phyloP scores from a whole-genome alignment of 345 rosid genomes.

The Dipteronia sinensis region DNA sequence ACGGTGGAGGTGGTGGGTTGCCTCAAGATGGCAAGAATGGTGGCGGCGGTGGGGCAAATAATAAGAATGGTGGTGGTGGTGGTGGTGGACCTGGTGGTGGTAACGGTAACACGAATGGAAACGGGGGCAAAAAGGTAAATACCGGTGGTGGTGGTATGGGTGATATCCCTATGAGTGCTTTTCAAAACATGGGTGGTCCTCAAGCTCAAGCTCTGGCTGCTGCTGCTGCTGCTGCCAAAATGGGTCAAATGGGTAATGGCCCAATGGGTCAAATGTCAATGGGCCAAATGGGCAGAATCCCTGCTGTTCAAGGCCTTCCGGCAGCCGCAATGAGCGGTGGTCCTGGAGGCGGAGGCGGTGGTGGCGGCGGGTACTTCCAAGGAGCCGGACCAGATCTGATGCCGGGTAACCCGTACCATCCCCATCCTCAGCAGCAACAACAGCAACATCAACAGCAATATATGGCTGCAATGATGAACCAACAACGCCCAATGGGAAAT shows the following conservation, averaged over 20 bases:
- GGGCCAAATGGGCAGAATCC: slow-evolving; percentile 43
- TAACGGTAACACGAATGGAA: slow-evolving; percentile 40
- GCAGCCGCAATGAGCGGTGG: slow-evolving; percentile 53
- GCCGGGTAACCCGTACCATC: slow-evolving; percentile 74
- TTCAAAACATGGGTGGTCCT: slow-evolving; percentile 47
- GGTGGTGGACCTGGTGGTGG: slow-evolving; percentile 40
- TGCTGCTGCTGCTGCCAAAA: slow-evolving; percentile 20
- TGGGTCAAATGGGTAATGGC: slow-evolving; percentile 29
- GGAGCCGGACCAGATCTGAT: slow-evolving; percentile 63
- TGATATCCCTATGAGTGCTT: slow-evolving; percentile 35
- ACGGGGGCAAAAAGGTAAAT: slow-evolving; percentile 55
- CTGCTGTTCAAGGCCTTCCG: slow-evolving; percentile 85
- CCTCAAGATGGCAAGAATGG: slow-evolving; percentile 23
- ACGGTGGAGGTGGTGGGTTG: slow-evolving; percentile 35
- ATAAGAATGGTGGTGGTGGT: slow-evolving; percentile 32
- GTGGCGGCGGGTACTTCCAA: slow-evolving; percentile 56
- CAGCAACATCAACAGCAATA: slow-evolving; percentile 53
- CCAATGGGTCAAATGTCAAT: slow-evolving; percentile 37
- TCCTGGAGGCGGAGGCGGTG: slow-evolving; percentile 28
- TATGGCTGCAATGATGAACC: slow-evolving; percentile 81
- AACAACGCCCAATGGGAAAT: slow-evolving; percentile 79
- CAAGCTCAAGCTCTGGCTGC: slow-evolving; percentile 17
- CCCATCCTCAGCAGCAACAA: slow-evolving; percentile 40
- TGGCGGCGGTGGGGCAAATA: too few relatives aligned
- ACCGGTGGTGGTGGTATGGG: slow-evolving; percentile 37